Conservation (phyloP, 306 rosid species). For the Crataegus laevigata region DNA sequence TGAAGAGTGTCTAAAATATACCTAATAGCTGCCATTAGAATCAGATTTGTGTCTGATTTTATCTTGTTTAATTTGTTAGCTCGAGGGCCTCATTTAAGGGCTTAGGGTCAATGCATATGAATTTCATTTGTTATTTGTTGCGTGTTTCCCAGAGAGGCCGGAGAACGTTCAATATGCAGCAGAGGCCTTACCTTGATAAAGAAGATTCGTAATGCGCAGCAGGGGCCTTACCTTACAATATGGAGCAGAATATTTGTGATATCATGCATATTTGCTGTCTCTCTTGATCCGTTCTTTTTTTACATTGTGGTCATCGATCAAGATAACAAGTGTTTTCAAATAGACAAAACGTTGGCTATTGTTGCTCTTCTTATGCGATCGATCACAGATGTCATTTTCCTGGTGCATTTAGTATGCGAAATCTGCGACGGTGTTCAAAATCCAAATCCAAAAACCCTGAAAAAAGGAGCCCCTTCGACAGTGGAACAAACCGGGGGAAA, state of each 20-base stretch:
- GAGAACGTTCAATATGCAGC: too few relatives aligned
- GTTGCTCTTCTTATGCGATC: slow-evolving; percentile 15
- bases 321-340: slow-evolving; percentile 15
- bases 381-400: slow-evolving; percentile 15
- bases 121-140: too few relatives aligned
- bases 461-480: too few relatives aligned
- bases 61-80: too few relatives aligned
- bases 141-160: too few relatives aligned
- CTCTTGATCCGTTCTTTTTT: slow-evolving; percentile 27
- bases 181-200: not conserved
- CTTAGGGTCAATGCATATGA: too few relatives aligned
- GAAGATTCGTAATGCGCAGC: not conserved
- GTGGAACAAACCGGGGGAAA: too few relatives aligned
- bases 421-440: not conserved
- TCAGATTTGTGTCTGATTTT: too few relatives aligned
- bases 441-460: not conserved
- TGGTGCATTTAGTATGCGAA: slow-evolving; percentile 7
- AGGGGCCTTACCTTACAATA: not conserved
- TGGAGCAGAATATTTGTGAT: slow-evolving; percentile 21
- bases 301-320: slow-evolving; percentile 19
- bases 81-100: too few relatives aligned
- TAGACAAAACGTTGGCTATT: slow-evolving; percentile 10
- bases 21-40: too few relatives aligned
- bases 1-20: too few relatives aligned
- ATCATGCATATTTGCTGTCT: slow-evolving; percentile 27